A percentile compares a stretch with the other conserved stretches of the same genome.
Conservation (phyloP, 495 filamentous ascomycete genomes). For the Neurospora sp. region DNA sequence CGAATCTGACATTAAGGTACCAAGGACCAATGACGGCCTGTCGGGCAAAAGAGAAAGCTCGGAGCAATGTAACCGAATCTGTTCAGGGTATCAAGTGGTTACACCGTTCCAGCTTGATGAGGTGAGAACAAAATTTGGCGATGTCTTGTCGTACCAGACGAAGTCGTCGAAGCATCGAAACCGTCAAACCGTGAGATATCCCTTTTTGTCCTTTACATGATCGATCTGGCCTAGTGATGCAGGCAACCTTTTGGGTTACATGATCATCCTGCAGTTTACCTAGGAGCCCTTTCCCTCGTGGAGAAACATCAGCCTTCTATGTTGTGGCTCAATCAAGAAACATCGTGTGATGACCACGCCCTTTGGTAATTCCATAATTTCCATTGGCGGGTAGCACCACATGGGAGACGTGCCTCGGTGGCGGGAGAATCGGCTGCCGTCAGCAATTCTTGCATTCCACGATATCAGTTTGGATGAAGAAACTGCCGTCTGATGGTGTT, state of each 20-base stretch:
- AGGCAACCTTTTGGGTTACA: neutral
- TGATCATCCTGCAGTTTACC: neutral
- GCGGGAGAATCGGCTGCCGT: neutral
- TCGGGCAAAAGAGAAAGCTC: neutral
- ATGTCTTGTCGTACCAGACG: neutral
- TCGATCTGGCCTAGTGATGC: neutral
- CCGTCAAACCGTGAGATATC: neutral
- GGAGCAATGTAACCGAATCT: neutral
- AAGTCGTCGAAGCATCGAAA: neutral
- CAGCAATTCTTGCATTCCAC: neutral
- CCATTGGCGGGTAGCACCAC: neutral
- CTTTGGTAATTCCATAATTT: neutral
- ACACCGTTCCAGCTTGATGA: neutral
- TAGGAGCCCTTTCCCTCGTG: neutral
- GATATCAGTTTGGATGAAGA: neutral
- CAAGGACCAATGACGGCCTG: neutral
- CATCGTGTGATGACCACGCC: neutral
- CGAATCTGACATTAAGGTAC: neutral
- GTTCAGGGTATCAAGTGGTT: neutral
- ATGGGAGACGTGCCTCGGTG: neutral
- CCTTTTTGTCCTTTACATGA: neutral
- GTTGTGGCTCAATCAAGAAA: neutral
- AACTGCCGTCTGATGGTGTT: neutral
- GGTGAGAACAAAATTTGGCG: neutral
- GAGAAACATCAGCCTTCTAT: neutral